Evolutionary conservation across 2,329 filamentous ascomycete species (phyloP).

Genomic region (Geosmithia flava): DNA sequence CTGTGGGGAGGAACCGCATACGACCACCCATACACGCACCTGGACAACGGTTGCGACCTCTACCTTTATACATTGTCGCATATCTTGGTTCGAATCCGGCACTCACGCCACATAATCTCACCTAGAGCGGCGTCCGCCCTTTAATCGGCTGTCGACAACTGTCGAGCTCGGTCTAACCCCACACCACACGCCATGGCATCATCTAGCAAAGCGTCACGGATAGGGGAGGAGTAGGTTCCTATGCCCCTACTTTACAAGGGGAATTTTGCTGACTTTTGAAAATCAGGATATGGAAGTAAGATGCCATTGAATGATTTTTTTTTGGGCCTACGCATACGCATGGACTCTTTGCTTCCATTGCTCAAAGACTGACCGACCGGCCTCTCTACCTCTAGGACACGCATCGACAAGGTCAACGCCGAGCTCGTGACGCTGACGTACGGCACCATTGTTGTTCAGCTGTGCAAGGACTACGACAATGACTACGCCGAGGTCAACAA

Average conservation of each 20-base stretch:
- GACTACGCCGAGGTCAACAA: conserved; percentile 96
- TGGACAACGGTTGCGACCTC: not conserved
- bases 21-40: not conserved
- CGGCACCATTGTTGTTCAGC: conserved; percentile 89
- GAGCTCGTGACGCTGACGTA: conserved; percentile 96
- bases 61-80: not conserved
- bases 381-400: conserved; percentile 47
- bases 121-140: not conserved
- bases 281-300: conserved; percentile 79
- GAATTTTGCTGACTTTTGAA: conserved; percentile 3
- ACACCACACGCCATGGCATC: conserved; percentile 34
- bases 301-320: conserved; percentile 3
- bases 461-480: conserved; percentile 91
- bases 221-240: conserved; percentile 48
- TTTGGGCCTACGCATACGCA: conserved; percentile 1
- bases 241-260: not conserved
- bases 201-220: conserved; percentile 45
- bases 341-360: not conserved
- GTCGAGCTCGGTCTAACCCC: not conserved
- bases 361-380: conserved; percentile 12
- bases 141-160: not conserved
- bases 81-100: not conserved
- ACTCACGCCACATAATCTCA: not conserved
- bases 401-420: conserved; percentile 95
- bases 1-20: not conserved